Percentiles rank a stretch among this genome's conserved stretches.
Conservation (phyloP, 306 rosid genomes). For the Cajanus cajan region DNA sequence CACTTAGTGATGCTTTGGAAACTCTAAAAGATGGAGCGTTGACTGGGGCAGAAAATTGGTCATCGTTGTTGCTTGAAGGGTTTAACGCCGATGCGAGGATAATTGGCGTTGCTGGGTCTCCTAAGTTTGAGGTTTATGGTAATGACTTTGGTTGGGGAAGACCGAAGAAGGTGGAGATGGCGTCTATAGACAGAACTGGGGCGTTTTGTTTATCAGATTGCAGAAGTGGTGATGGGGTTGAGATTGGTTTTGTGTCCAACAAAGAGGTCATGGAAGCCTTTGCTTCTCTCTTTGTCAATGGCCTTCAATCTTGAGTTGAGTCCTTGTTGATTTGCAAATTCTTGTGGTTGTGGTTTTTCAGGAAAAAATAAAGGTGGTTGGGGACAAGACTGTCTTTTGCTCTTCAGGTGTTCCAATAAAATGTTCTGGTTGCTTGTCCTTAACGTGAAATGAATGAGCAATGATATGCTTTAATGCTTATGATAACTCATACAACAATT, state of each 20-base stretch:
- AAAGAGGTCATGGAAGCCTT: constrained; percentile 26
- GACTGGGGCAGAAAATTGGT: constrained; percentile 35
- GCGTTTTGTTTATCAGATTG: constrained; percentile 41
- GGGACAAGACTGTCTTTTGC: too few relatives aligned
- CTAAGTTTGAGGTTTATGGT: constrained; percentile 46
- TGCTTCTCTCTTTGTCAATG: constrained; percentile 32
- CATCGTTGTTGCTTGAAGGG: neutral
- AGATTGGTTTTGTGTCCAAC: constrained; percentile 38
- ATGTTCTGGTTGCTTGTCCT: too few relatives aligned
- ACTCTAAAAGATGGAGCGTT: constrained; percentile 37
- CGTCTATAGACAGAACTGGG: constrained; percentile 32
- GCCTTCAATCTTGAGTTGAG: constrained; percentile 12
- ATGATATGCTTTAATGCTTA: too few relatives aligned
- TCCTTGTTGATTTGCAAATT: too few relatives aligned
- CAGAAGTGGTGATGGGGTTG: constrained; percentile 41
- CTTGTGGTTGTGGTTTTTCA: neutral
- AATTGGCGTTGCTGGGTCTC: constrained; percentile 45
- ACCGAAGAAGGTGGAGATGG: constrained; percentile 58
- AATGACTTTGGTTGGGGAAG: constrained; percentile 62
- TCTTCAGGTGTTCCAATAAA: too few relatives aligned
- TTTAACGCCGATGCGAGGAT: neutral
- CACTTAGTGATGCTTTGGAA: constrained; percentile 25
- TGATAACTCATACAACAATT: too few relatives aligned
- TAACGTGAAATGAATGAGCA: too few relatives aligned
- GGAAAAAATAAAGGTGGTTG: neutral